A percentile compares a stretch with the other conserved stretches of the same genome.
Evolutionary conservation across 805 yeast genomes (phyloP).

Genomic region (Henningerozyma blattae): DNA sequence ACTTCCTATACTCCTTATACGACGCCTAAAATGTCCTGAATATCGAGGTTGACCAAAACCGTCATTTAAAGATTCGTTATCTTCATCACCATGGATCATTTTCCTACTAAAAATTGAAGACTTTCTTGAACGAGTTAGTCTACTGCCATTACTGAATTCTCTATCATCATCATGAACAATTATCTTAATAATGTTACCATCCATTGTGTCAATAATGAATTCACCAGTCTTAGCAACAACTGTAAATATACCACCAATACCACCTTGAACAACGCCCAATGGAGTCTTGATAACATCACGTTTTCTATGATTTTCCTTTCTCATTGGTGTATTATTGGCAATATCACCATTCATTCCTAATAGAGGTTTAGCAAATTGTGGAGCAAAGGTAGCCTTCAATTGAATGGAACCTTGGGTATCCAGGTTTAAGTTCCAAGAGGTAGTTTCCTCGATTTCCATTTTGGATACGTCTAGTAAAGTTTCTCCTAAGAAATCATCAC

Average conservation of each 20-base stretch:
- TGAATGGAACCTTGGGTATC: conserved; percentile 48
- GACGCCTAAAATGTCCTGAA: no score
- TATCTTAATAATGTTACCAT: not conserved
- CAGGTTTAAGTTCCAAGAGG: conserved; percentile 35
- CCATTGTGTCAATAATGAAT: not conserved
- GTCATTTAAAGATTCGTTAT: not conserved
- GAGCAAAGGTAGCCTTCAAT: conserved; percentile 41
- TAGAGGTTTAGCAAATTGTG: conserved; percentile 54
- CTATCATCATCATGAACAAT: not conserved
- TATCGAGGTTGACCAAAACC: no score
- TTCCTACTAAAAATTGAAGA: no score
- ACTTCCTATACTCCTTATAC: no score
- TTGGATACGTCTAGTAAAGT: conserved; percentile 37
- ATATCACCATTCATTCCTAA: conserved; percentile 29
- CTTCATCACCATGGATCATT: not conserved
- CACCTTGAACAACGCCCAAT: conserved; percentile 26
- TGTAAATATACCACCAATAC: conserved; percentile 19
- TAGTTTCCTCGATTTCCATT: conserved; percentile 32
- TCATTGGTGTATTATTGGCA: not conserved
- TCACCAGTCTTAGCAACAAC: conserved; percentile 2
- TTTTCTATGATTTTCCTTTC: conserved; percentile 4
- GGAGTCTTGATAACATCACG: conserved; percentile 28
- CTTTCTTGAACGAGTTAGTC: no score
- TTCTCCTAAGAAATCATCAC: conserved; percentile 44
- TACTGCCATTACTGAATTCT: no score